Percentiles rank a stretch among this genome's conserved stretches.
phyloP scores from a whole-genome alignment of 768 basidiomycete genomes.

The Gyrodon lividus region DNA sequence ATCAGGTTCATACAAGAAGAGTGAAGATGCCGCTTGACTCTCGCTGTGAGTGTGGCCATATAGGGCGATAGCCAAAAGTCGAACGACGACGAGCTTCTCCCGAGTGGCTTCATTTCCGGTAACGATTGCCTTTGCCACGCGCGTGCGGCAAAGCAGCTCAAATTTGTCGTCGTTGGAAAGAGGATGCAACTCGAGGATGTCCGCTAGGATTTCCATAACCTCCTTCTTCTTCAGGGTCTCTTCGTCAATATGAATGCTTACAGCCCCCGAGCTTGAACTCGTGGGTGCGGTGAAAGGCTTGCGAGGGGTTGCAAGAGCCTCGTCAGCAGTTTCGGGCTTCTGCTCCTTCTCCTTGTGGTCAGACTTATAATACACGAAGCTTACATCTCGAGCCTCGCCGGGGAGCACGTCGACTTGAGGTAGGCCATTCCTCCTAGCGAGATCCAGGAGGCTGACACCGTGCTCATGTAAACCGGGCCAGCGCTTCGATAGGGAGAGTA shows the following conservation, averaged over 20 bases:
- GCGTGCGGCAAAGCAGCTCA: constrained; percentile 83
- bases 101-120: constrained; percentile 59
- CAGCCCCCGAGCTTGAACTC: constrained; percentile 45
- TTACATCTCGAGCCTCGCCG: constrained; percentile 72
- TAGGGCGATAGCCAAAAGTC: constrained; percentile 86
- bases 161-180: constrained; percentile 84
- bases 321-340: constrained; percentile 43
- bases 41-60: constrained; percentile 88
- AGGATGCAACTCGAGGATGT: constrained; percentile 61
- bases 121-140: constrained; percentile 69
- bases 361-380: constrained; percentile 78
- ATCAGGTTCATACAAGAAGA: constrained; percentile 96
- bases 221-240: constrained; percentile 57
- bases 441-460: constrained; percentile 71
- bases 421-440: constrained; percentile 55
- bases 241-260: constrained; percentile 62
- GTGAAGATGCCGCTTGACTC: constrained; percentile 68
- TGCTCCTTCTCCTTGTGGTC: constrained; percentile 48
- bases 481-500: constrained; percentile 80
- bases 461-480: constrained; percentile 84
- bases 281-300: constrained; percentile 40
- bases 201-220: constrained; percentile 75
- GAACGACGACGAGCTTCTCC: constrained; percentile 75
- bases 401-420: constrained; percentile 63
- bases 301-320: constrained; percentile 48